Base-by-base conservation (phyloP, 805 yeast genomes). In the Saturnispora hagleri region DNA sequence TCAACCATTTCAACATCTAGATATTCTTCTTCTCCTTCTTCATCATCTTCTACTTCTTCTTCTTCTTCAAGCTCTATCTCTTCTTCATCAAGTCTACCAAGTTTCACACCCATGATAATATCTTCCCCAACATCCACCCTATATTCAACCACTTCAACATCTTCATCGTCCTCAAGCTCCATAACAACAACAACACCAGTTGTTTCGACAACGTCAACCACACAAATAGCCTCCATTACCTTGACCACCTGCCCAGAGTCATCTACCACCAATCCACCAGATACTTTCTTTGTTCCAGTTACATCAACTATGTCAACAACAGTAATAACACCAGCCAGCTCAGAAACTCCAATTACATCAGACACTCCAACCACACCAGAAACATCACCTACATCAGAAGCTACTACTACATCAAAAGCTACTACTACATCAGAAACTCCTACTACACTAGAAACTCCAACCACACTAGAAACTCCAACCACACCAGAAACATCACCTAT, bases 331-430 rank as follows among this genome's bases (percentile, higher is more conserved):
- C 5, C 47, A n/a, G 5, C 48, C 22, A 6, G 22, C 4, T 31
- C 45, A 4, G 13, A 48, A 8, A 13, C 56, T 9, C 51, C 51
- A 46, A 20, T 47, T 18, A 64, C 72, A 33, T 51, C 63, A 20
- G 59, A 67, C 33, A 61, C 63, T n/a, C 28, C 44, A 36, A 64
- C 69, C 54, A 69, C 71, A 51, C 47, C 55, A 28, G 15, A 31
- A 31, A 31, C 34, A 35, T 58, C 4, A 10, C 18, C 18, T 17
- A 17, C 18, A 17, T 17, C 18, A 17, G 18, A 17, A 17, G 18
- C 18, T 17, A 17, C 18, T 17, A n/a, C 18, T 17, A 17, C 18
- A 17, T 17, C 18, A 17, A 2, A 17, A 17, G 18, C 18, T 17
- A 17, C 18, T 17, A n/a, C 40, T 35, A 38, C 42, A 3, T 5